These are phyloP conservation scores for Coniochaeta sp. DNA, from an alignment of 2,329 filamentous ascomycete species.

Conservation along the genomic window DNA sequence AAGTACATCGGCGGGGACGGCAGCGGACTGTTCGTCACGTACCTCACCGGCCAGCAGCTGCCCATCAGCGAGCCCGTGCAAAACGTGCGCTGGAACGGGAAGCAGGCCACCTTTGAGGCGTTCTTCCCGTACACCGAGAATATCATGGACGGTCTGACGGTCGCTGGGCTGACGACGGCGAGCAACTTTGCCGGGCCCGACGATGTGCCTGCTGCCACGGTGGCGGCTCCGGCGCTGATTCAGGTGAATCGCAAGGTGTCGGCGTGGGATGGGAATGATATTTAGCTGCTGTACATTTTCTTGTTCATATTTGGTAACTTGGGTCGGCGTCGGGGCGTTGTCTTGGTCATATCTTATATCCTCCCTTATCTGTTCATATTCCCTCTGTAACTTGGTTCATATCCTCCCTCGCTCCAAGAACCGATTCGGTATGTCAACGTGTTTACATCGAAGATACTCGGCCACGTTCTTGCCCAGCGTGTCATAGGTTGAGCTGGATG, in stretches of 20 bases:
- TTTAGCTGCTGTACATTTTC: no score
- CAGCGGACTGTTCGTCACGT: slow-evolving; percentile 33
- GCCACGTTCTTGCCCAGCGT: no score
- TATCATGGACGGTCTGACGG: slow-evolving; percentile 41
- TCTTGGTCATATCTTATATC: no score
- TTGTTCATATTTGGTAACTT: no score
- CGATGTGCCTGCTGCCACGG: slow-evolving; percentile 27
- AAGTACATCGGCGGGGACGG: slow-evolving; percentile 22
- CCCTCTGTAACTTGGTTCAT: no score
- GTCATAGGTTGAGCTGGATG: no score
- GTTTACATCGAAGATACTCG: no score
- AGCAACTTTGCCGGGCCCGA: slow-evolving; percentile 27
- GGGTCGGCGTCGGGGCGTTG: no score
- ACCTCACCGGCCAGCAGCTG: slow-evolving; percentile 41
- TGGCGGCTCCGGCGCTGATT: slow-evolving; percentile 41
- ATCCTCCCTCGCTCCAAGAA: no score
- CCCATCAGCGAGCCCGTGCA: slow-evolving; percentile 36
- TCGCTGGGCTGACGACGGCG: slow-evolving; percentile 40
- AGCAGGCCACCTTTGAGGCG: slow-evolving; percentile 38
- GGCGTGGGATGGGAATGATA: not conserved
- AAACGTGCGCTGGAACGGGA: slow-evolving; percentile 28
- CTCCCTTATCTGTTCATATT: no score
- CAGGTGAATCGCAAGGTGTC: slow-evolving; percentile 28
- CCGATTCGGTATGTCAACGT: no score
- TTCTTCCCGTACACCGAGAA: slow-evolving; percentile 41